phyloP scores from a whole-genome alignment of 306 rosid species.

The Vachellia pachyceras region DNA sequence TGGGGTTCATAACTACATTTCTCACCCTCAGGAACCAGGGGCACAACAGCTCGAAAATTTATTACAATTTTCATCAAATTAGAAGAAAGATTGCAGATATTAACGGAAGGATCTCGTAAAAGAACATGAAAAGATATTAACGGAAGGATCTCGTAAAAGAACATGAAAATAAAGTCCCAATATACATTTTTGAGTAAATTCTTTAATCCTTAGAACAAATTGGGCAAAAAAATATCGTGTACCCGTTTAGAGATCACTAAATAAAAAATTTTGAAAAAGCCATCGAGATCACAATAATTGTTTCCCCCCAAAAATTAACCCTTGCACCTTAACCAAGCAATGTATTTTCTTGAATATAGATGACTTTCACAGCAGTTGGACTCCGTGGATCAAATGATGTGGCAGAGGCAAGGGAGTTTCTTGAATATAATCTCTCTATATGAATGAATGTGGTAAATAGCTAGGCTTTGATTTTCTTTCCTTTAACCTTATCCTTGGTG shows the following conservation, averaged over 20 bases:
- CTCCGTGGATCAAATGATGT: slow-evolving; percentile 32
- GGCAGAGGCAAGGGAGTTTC: slow-evolving; percentile 35
- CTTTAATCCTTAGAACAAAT: slow-evolving; percentile 49
- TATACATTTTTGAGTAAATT: slow-evolving; percentile 53
- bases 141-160: too few species aligned
- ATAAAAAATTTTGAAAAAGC: neutral
- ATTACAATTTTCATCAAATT: slow-evolving; percentile 37
- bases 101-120: slow-evolving; percentile 41
- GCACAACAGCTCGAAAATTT: slow-evolving; percentile 30
- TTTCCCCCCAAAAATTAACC: slow-evolving; percentile 26
- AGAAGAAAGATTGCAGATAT: slow-evolving; percentile 44
- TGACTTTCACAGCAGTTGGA: slow-evolving; percentile 30
- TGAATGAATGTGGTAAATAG: slow-evolving; percentile 29
- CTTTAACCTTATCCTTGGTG: slow-evolving; percentile 65
- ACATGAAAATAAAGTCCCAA: slow-evolving; percentile 45
- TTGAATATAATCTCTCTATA: slow-evolving; percentile 37
- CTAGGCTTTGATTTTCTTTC: slow-evolving; percentile 63
- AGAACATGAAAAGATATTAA: too few species aligned
- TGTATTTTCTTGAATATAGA: slow-evolving; percentile 19
- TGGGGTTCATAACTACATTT: neutral
- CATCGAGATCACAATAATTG: slow-evolving; percentile 35
- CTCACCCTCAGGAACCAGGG: neutral
- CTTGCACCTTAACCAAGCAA: slow-evolving; percentile 47
- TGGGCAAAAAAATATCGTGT: slow-evolving; percentile 29
- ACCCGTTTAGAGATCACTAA: slow-evolving; percentile 24